Evolutionary conservation across 106 monocot genomes (phyloP).

Genomic region (Acorus gramineus): DNA sequence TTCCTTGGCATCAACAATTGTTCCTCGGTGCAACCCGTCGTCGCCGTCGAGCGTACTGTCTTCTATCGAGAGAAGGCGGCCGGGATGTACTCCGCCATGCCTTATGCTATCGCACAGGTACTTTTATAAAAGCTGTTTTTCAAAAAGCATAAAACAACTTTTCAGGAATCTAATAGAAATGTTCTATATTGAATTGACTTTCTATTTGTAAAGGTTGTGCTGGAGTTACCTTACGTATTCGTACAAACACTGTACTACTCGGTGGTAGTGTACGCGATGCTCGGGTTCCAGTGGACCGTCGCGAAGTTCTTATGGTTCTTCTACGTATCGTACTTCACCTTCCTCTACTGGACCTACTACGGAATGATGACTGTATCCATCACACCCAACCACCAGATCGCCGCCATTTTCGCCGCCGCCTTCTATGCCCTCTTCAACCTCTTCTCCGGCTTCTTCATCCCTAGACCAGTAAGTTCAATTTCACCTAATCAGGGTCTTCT

Average conservation of each 20-base stretch:
- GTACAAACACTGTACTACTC: slow-evolving; percentile 28
- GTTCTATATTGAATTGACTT: no score
- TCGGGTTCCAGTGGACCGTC: slow-evolving; percentile 46
- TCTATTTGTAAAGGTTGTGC: slow-evolving; percentile 22
- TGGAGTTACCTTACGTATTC: slow-evolving; percentile 63
- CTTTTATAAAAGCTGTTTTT: no score
- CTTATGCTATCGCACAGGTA: slow-evolving; percentile 72
- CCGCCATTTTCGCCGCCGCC: slow-evolving; percentile 21
- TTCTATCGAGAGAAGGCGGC: slow-evolving; percentile 76
- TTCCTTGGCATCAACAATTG: slow-evolving; percentile 53
- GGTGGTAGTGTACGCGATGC: slow-evolving; percentile 42
- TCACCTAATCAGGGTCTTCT: neutral
- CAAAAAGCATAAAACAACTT: no score
- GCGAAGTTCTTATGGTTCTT: slow-evolving; percentile 63
- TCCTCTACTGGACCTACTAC: slow-evolving; percentile 61
- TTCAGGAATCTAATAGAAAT: no score
- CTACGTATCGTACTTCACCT: slow-evolving; percentile 33
- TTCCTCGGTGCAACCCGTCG: slow-evolving; percentile 44
- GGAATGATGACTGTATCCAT: slow-evolving; percentile 65
- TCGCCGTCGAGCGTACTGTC: slow-evolving; percentile 46
- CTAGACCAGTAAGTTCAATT: slow-evolving; percentile 36
- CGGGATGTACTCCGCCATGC: slow-evolving; percentile 74
- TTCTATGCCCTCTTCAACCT: slow-evolving; percentile 56
- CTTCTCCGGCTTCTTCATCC: slow-evolving; percentile 73
- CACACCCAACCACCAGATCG: slow-evolving; percentile 46